Conservation (phyloP, 2,329 filamentous ascomycete species). For the Dactylellina drechsleri region DNA sequence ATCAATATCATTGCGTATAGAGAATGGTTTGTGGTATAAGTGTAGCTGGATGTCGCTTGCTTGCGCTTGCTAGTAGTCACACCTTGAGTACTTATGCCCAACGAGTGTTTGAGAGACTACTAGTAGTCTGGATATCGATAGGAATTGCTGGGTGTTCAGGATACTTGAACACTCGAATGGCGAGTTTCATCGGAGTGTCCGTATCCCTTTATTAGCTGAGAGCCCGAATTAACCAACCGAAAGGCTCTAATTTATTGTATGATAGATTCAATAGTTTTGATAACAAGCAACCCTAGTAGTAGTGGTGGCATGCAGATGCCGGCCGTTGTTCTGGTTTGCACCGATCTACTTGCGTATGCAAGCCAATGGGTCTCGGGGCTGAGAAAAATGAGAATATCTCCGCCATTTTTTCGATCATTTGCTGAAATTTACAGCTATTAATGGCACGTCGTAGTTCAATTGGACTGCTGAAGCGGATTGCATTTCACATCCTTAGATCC, state of each 20-base stretch:
- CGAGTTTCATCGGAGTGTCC: not conserved
- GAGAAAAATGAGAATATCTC: not conserved
- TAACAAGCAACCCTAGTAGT: not conserved
- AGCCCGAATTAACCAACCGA: not conserved
- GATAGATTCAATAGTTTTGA: not conserved
- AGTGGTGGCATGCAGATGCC: not conserved
- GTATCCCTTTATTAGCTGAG: not conserved
- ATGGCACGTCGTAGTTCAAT: too few relatives aligned
- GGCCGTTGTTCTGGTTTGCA: conserved; percentile 9
- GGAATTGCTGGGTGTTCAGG: too few relatives aligned
- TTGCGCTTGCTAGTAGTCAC: too few relatives aligned
- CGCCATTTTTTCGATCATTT: not conserved
- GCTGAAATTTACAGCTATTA: not conserved
- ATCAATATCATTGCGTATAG: too few relatives aligned
- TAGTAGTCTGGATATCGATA: too few relatives aligned
- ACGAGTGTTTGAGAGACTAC: too few relatives aligned
- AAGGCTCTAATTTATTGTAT: not conserved
- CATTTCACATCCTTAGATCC: not conserved
- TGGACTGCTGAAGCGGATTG: not conserved
- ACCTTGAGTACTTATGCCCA: too few relatives aligned
- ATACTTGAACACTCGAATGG: too few relatives aligned
- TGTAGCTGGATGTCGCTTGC: too few relatives aligned
- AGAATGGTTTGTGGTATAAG: too few relatives aligned
- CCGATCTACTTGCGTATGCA: conserved; percentile 2
- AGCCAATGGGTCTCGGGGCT: conserved; percentile 9